Base-by-base conservation (phyloP, 2,329 filamentous ascomycete species). In the Sordariomycetes sp. region DNA sequence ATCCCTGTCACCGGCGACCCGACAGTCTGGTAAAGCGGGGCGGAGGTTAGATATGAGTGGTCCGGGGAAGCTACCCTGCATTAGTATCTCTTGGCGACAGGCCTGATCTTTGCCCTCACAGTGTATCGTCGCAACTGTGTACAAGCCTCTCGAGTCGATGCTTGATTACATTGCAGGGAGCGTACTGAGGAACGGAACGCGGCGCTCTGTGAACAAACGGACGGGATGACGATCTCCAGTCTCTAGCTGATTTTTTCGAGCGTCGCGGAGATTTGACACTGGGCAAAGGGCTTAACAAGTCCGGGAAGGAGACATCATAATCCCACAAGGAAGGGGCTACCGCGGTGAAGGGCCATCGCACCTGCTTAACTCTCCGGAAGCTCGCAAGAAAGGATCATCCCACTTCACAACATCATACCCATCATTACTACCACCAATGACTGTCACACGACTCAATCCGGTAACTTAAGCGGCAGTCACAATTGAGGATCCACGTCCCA, bases 21-120 rank as follows among this genome's bases (percentile, higher is more conserved):
- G 54, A 56, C 54, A 56, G 54, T 56, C 54, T 56, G 54, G 54
- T 56, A 45, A 35, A 56, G 54, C 35, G 34, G 54, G 39, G 42
- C 42, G 39, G n/a, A 22, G n/a, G 28, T 15, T 48, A 10, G 28
- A 51, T 2, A 24, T 51, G 54, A 56, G 22, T 56, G 54, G 54
- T 35, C 54, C 54, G 54, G 35, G 25, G 42, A n/a, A 56, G 54
- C 42, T 12, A 45, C n/a, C 50, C 28, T 36, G 54, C 54, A 56
- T 56, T 28, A 56, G 54, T 20, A 17, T 34, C 34, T 56, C 39
- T 50, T 50, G 54, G 54, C 42, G 24, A 24, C 34, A 48, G 42
- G 35, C 25, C 25, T 34, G 39, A 50, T 25, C 42, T 45, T 45
- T 36, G 32, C 42, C 28, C 13, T 35, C n/a, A 22, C 42, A 50